Conservation (phyloP, 1,284 basidiomycete species). For the Mycena sp. region DNA sequence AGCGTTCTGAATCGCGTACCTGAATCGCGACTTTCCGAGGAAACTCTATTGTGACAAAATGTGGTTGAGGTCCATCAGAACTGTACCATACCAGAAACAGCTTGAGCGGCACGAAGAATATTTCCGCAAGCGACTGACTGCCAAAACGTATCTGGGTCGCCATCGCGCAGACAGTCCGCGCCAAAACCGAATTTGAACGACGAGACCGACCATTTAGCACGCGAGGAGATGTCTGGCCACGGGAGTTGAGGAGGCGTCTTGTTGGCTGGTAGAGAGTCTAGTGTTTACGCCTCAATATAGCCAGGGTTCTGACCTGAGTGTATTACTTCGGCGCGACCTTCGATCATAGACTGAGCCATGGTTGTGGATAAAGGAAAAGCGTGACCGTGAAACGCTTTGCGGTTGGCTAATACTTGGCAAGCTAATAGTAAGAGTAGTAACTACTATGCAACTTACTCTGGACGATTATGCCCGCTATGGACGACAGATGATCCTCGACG, state of each 20-base stretch:
- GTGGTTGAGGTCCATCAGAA: constrained; percentile 97
- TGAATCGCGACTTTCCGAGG: constrained; percentile 91
- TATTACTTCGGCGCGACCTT: constrained; percentile 28
- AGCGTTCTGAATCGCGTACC: constrained; percentile 55
- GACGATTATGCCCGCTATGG: constrained; percentile 93
- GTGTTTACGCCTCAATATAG: not conserved
- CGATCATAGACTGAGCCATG: constrained; percentile 4
- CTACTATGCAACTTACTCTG: constrained; percentile 47
- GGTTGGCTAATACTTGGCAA: constrained; percentile 32
- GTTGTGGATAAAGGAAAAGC: not conserved
- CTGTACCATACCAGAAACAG: constrained; percentile 52
- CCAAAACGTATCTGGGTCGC: constrained; percentile 95
- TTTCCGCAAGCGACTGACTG: constrained; percentile 72
- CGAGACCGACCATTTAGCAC: constrained; percentile 97
- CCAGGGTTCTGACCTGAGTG: constrained; percentile 22
- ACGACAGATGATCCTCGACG: constrained; percentile 95
- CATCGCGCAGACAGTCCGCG: constrained; percentile 89
- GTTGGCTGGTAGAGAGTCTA: constrained; percentile 32
- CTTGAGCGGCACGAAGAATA: constrained; percentile 3
- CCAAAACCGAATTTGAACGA: constrained; percentile 98
- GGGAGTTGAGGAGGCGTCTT: constrained; percentile 60
- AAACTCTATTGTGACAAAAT: constrained; percentile 95
- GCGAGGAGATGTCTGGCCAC: constrained; percentile 84
- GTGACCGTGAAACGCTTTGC: constrained; percentile 21
- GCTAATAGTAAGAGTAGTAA: no score